These are phyloP conservation scores for Phyllostachys edulis DNA, from an alignment of 176 grass and related monocot species.

Conservation along the genomic window DNA sequence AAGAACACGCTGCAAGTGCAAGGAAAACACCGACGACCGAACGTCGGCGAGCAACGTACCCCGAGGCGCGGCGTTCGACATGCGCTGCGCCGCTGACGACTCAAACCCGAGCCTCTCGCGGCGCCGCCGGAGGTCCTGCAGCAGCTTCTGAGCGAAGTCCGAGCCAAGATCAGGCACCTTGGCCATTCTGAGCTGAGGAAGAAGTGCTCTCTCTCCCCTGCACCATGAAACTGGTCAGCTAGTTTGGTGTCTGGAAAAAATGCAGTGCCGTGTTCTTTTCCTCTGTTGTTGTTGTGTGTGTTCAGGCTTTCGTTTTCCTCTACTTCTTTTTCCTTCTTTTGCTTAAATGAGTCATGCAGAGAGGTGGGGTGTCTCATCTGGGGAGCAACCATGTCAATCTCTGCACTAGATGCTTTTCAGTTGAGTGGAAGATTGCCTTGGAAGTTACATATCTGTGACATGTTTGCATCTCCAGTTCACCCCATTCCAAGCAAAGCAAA, in stretches of 20 bases:
- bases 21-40: background rate
- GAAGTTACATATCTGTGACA: slow-evolving; percentile 36
- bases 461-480: slow-evolving; percentile 48
- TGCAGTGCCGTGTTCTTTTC: slow-evolving; percentile 26
- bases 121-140: slow-evolving; percentile 74
- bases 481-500: slow-evolving; percentile 78
- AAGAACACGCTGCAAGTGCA: background rate
- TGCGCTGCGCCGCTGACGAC: slow-evolving; percentile 9
- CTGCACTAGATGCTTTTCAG: slow-evolving; percentile 29
- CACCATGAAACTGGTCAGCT: slow-evolving; percentile 33
- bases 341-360: slow-evolving; percentile 12
- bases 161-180: slow-evolving; percentile 60
- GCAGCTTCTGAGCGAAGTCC: slow-evolving; percentile 89
- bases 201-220: background rate
- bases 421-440: slow-evolving; percentile 41
- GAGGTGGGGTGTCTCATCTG: slow-evolving; percentile 41
- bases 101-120: slow-evolving; percentile 75
- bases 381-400: slow-evolving; percentile 34
- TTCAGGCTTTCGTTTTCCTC: slow-evolving; percentile 39
- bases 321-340: background rate
- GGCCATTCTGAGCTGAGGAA: slow-evolving; percentile 38
- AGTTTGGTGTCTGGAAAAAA: slow-evolving; percentile 21
- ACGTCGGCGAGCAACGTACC: slow-evolving; percentile 34
- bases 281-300: slow-evolving; percentile 18
- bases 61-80: slow-evolving; percentile 14